Conservation (phyloP, 495 filamentous ascomycete species). For the Penicillium parvum region DNA sequence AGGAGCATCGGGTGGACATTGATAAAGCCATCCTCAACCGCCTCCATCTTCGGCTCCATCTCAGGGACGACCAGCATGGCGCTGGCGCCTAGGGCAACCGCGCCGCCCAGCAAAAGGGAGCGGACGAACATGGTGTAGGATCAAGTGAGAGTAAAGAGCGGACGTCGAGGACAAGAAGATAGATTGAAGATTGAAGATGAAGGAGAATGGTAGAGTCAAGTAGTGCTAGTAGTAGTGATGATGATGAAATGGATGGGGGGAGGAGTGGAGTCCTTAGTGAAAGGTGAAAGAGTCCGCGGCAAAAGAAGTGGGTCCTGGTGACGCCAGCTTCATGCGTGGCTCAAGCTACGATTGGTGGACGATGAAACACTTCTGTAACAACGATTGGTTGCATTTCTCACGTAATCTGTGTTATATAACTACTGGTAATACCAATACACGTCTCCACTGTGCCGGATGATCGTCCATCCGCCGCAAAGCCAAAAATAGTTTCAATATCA, state of each 20-base stretch:
- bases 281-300: no score
- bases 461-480: neutral
- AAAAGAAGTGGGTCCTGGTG: no score
- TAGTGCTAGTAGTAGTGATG: constrained; percentile 14
- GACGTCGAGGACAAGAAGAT: constrained; percentile 17
- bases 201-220: neutral
- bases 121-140: constrained; percentile 44
- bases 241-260: constrained; percentile 11
- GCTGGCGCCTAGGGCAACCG: constrained; percentile 39
- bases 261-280: constrained; percentile 27
- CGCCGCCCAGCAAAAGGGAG: constrained; percentile 38
- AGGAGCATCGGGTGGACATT: constrained; percentile 25
- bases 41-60: constrained; percentile 25
- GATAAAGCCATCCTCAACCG: constrained; percentile 24
- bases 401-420: constrained; percentile 42
- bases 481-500: neutral
- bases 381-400: neutral
- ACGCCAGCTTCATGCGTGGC: constrained; percentile 29
- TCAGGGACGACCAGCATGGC: constrained; percentile 49
- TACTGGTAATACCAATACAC: constrained; percentile 18
- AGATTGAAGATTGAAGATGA: constrained; percentile 4
- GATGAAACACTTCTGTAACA: neutral
- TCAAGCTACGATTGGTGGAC: constrained; percentile 13
- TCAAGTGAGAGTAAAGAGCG: constrained; percentile 20
- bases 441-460: no score